Conservation (phyloP, 106 monocot species). For the Chionographis japonica region DNA sequence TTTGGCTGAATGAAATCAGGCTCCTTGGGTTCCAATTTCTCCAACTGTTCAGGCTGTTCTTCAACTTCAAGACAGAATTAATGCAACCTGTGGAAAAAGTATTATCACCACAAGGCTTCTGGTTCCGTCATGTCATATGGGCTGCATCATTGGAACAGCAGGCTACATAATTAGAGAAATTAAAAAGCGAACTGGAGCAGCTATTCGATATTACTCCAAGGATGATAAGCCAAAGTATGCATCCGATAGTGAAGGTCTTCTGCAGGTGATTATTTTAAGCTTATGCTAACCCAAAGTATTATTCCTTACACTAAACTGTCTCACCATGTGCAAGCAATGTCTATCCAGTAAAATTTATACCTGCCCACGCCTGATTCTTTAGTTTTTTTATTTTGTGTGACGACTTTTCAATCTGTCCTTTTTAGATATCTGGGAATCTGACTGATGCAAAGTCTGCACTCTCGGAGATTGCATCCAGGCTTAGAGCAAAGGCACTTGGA, state of each 20-base stretch:
- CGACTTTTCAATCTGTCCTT: conserved; percentile 1
- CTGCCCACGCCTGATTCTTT: too few species aligned
- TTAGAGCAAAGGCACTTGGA: conserved; percentile 57
- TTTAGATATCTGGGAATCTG: conserved; percentile 57
- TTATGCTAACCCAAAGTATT: neutral
- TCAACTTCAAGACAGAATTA: conserved; percentile 42
- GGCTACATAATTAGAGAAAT: conserved; percentile 73
- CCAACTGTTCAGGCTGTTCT: conserved; percentile 69
- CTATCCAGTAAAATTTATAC: neutral
- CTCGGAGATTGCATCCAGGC: conserved; percentile 51
- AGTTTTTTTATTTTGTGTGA: neutral
- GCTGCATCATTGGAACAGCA: conserved; percentile 73
- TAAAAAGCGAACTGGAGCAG: conserved; percentile 57
- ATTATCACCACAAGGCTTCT: conserved; percentile 56
- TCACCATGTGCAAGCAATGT: neutral
- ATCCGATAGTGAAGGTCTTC: conserved; percentile 65
- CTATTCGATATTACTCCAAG: conserved; percentile 58
- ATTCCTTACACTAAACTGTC: neutral
- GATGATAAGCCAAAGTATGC: conserved; percentile 57
- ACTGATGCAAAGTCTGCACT: conserved; percentile 51
- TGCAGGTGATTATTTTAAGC: conserved; percentile 28
- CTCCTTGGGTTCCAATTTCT: conserved; percentile 44
- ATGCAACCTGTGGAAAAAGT: conserved; percentile 37
- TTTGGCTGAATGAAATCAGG: conserved; percentile 20
- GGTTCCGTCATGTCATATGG: conserved; percentile 65